Base-by-base conservation (phyloP, 1,139 yeast genomes). In the Pichia sp. region DNA sequence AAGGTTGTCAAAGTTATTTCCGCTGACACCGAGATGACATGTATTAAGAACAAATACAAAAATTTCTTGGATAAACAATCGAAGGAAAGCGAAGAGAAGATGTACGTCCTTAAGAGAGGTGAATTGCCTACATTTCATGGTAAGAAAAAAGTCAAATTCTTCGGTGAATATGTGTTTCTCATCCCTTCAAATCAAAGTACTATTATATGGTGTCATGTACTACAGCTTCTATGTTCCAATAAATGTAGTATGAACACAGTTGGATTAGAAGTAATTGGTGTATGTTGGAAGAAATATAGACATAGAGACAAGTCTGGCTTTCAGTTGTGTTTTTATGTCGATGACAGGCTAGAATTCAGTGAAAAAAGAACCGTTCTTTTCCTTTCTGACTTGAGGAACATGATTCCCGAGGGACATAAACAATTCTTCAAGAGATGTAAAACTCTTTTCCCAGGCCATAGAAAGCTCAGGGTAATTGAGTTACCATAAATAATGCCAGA, bases 81-180 rank as follows among this genome's bases (percentile, higher is more conserved):
- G 10, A 15, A 22, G 7, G 29, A 34, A 3, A 31, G 16, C n/a
- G 17, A 32, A 4, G 24, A 30, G 17, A 30, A 27, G 7, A 6
- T 39, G 6, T 35, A 19, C 15, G 10, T 39, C 19, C 22, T 36
- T 3, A 33, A 26, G 15, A 23, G 29, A 2, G 30, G 17, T 5
- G 41, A 32, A 20, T 11, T 25, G 11, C 39, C 43, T 11, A n/a
- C 31, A 9, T 34, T 38, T 29, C 39, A 40, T 20, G 32, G 39
- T 1, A 38, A 22, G 12, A 28, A 30, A 9, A 38, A 22, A 25
- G 7, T 16, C 5, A 38, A 26, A 27, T n/a, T 11, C 5, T 25
- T 26, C 12, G 41, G 41, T 2, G 40, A 40, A 23, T 40, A 40
- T 22, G 37, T 40, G 10, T 40, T 24, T 31, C 22, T 28, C 7